phyloP scores from a whole-genome alignment of 2,329 filamentous ascomycete species.

The Bimuria novae-zelandiae region DNA sequence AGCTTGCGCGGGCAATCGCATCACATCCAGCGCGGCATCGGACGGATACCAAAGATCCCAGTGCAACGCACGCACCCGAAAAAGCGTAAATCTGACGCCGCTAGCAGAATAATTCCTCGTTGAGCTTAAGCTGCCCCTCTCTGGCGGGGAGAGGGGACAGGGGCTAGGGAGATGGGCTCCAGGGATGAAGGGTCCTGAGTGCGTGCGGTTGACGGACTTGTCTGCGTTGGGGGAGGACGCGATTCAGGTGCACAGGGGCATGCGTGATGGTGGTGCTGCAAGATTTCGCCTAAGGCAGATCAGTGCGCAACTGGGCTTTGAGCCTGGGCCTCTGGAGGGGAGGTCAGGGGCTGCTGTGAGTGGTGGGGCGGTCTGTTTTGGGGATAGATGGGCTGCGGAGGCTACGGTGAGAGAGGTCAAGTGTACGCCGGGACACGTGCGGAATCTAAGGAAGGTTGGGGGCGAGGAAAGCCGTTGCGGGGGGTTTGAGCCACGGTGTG shows the following conservation, averaged over 20 bases:
- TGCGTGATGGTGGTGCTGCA: no score
- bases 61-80: no score
- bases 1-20: no score
- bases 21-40: not conserved
- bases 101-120: not conserved
- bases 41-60: not conserved
- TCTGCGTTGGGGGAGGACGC: no score
- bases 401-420: not conserved
- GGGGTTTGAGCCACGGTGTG: no score
- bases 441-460: not conserved
- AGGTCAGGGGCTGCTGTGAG: no score
- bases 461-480: constrained; percentile 6
- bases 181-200: no score
- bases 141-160: not conserved
- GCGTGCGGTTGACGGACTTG: not conserved
- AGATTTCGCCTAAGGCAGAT: constrained; percentile 6
- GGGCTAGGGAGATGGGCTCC: no score
- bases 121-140: not conserved
- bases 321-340: no score
- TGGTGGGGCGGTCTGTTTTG: not conserved
- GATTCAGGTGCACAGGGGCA: no score
- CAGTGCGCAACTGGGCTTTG: no score
- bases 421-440: not conserved
- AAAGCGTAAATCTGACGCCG: constrained; percentile 7
- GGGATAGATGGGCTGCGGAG: no score